Percentiles rank a stretch among this genome's conserved stretches.
These are phyloP conservation scores for Yamadazyma takamatsuzukensis DNA, from an alignment of 805 yeast species.

Conservation along the genomic window DNA sequence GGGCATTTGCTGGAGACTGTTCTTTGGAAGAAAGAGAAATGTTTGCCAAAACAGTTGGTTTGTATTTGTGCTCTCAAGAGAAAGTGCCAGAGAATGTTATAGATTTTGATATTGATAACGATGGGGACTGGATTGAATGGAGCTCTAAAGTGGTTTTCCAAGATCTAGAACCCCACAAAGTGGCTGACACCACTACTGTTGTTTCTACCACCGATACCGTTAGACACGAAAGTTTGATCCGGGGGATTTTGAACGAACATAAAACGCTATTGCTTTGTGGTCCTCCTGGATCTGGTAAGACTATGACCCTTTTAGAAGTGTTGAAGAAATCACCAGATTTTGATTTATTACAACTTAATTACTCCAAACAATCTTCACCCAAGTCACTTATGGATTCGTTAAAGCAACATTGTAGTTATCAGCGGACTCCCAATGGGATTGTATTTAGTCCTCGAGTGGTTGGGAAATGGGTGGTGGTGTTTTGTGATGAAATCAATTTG, in stretches of 20 bases:
- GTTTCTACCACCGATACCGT: conserved; percentile 79
- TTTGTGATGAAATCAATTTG: conserved; percentile 88
- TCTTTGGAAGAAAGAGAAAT: conserved; percentile 30
- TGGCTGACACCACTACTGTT: conserved; percentile 58
- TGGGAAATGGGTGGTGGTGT: conserved; percentile 73
- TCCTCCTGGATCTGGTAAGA: conserved; percentile 97
- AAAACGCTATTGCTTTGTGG: conserved; percentile 77
- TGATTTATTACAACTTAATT: conserved; percentile 68
- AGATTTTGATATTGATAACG: conserved; percentile 7
- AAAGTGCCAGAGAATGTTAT: conserved; percentile 1
- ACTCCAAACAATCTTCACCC: conserved; percentile 77
- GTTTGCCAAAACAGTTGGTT: conserved; percentile 29
- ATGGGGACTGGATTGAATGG: conserved; percentile 10
- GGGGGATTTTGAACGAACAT: conserved; percentile 51
- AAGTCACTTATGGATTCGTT: conserved; percentile 56
- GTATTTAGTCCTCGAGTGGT: conserved; percentile 54
- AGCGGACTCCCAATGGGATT: conserved; percentile 47
- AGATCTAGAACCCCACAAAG: conserved; percentile 55
- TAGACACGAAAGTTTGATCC: conserved; percentile 60
- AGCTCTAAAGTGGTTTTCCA: conserved; percentile 31
- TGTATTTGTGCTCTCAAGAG: conserved; percentile 13
- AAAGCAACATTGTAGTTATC: conserved; percentile 69
- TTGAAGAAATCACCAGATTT: conserved; percentile 54
- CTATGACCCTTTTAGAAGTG: conserved; percentile 80
- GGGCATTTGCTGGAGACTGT: conserved; percentile 69